Conservation (phyloP, 2,329 filamentous ascomycete genomes). For the Sporothrix inflata region DNA sequence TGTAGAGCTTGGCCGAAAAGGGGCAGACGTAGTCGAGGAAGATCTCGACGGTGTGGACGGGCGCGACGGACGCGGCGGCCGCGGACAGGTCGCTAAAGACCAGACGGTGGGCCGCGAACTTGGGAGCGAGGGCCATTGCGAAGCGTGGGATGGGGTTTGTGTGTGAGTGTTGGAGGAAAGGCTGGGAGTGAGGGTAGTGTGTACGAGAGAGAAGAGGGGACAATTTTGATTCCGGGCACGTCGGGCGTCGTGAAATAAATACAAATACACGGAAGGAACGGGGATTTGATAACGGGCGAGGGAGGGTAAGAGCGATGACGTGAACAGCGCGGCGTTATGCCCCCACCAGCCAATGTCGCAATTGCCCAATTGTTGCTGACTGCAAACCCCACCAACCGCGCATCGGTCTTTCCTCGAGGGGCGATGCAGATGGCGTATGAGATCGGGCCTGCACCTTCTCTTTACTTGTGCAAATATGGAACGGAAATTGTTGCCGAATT, state of each 20-base stretch:
- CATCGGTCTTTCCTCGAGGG: neutral
- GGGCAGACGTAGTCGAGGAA: slow-evolving; percentile 93
- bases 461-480: neutral
- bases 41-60: slow-evolving; percentile 64
- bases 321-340: neutral
- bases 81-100: slow-evolving; percentile 47
- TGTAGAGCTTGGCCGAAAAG: slow-evolving; percentile 70
- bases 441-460: neutral
- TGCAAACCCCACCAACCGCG: neutral
- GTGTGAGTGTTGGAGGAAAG: neutral
- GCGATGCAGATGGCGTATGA: neutral
- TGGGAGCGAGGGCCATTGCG: slow-evolving; percentile 74
- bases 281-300: neutral
- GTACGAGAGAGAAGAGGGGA: neutral
- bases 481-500: neutral
- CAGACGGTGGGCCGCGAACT: slow-evolving; percentile 74
- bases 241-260: neutral
- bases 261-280: slow-evolving; percentile 7
- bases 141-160: neutral
- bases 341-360: neutral
- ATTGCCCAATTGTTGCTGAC: slow-evolving; percentile 4
- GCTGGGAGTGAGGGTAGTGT: neutral
- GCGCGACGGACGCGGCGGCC: slow-evolving; percentile 45
- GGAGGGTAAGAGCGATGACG: neutral
- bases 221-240: neutral